These are phyloP conservation scores for Oryza meyeriana DNA, from an alignment of 176 grass and related monocot species.

Conservation along the genomic window DNA sequence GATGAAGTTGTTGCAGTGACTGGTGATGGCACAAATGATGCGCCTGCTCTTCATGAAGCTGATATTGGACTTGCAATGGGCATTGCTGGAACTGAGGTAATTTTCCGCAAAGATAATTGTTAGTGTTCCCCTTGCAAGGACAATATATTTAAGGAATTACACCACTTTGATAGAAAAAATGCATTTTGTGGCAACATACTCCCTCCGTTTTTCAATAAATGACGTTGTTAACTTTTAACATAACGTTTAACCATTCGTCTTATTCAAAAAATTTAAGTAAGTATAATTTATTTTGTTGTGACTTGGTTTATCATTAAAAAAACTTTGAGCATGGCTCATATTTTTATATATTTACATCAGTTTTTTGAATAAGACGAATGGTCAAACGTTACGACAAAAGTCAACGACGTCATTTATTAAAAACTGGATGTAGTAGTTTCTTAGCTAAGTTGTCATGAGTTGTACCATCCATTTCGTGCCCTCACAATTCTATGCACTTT, in stretches of 20 bases:
- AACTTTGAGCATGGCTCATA: no score
- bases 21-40: slow-evolving; percentile 95
- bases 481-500: neutral
- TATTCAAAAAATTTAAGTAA: no score
- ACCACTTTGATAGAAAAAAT: neutral
- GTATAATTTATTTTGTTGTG: no score
- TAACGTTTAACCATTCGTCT: no score
- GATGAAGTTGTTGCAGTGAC: slow-evolving; percentile 93
- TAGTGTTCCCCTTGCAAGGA: neutral
- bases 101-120: neutral
- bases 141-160: neutral
- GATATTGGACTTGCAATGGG: slow-evolving; percentile 98
- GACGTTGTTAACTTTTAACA: no score
- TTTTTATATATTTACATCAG: no score
- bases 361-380: no score
- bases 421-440: no score
- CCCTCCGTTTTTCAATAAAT: no score
- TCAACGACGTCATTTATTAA: no score
- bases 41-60: slow-evolving; percentile 89
- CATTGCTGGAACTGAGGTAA: slow-evolving; percentile 94
- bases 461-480: slow-evolving; percentile 2
- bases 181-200: neutral
- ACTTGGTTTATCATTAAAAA: no score
- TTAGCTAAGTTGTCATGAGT: slow-evolving; percentile 4
- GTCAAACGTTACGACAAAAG: no score